Evolutionary conservation across 208 protist species (phyloP).

Genomic region (Crithidia acanthocephali): DNA sequence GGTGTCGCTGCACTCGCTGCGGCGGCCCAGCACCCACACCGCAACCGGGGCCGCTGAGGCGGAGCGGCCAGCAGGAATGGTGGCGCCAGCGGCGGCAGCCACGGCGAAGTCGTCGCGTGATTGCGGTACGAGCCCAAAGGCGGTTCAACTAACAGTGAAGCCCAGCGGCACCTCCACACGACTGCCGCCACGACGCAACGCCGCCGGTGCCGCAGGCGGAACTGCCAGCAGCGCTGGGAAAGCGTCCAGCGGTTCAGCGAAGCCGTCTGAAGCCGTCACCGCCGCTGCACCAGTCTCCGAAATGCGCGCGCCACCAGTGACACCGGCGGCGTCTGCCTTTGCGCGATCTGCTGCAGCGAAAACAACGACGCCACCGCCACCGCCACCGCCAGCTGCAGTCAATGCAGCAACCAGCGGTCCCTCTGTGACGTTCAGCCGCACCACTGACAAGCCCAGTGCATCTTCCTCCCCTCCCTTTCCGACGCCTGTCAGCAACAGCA

Average conservation of each 20-base stretch:
- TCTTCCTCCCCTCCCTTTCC: not conserved
- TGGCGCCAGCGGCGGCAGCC: not conserved
- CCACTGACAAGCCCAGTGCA: not conserved
- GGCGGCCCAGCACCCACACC: not conserved
- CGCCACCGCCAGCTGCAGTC: not conserved
- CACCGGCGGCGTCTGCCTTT: not conserved
- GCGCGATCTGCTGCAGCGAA: not conserved
- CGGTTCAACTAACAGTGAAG: not conserved
- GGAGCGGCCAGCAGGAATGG: not conserved
- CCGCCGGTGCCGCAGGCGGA: not conserved
- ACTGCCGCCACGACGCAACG: constrained; percentile 4
- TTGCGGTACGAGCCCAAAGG: too few relatives aligned
- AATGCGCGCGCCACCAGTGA: too few relatives aligned
- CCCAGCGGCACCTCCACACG: not conserved
- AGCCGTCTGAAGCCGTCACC: not conserved
- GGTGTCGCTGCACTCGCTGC: constrained; percentile 17
- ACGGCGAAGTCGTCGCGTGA: not conserved
- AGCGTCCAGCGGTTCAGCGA: not conserved
- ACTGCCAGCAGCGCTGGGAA: not conserved
- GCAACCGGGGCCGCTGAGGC: not conserved
- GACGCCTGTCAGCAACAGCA: not conserved
- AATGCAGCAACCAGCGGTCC: not conserved
- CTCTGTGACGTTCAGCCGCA: not conserved
- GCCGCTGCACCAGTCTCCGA: not conserved
- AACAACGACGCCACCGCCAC: not conserved